Evolutionary conservation across 306 rosid genomes (phyloP), one percentile per base, ranked within the genome.

Genomic region (Dalbergia cultrata): DNA sequence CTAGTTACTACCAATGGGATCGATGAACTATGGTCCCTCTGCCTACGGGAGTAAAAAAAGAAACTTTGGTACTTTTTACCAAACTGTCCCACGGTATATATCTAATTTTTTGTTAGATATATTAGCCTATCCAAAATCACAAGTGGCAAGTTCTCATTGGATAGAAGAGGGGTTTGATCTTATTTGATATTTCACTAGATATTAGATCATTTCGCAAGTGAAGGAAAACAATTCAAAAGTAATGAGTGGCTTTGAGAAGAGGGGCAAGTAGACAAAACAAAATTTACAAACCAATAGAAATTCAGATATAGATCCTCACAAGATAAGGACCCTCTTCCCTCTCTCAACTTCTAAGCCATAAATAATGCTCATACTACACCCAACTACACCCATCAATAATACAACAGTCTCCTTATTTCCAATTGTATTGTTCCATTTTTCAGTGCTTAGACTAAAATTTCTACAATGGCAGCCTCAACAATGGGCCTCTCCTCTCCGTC

Each of bases 401-500:
- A 9, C 31, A 54, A 67, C 58, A 31, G 56, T 57, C 69, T 68
- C 76, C 31, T 0, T n/a, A 19, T 14, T 58, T 78, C 44, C 61
- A 67, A 5, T 7, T 16, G 7, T 22, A 67, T 0, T 67, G 37
- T 17, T 41, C 44, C 26, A 22, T 41, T 45, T 44, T 49, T 49
- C 12, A 60, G 43, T 73, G 13, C 1, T 34, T 59, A 21, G 9
- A 18, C 26, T 58, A 57, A 2, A 8, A 10, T 37, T 22, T 21
- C 8, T 52, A 13, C 57, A 53, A 77, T 77, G 82, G 82, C 82
- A n/a, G 61, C 82, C 57, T 68, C 82, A 33, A 58, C 82, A 44
- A 78, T 78, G 82, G 60, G 62, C 31, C 70, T 78, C 39, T 78
- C 82, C 57, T 78, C 82, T 0, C 18, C 82, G 7, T 68, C 82